Evolutionary conservation across 768 basidiomycete species (phyloP), one percentile per base, ranked within the genome.

Genomic region (Tricholoma matsutake): DNA sequence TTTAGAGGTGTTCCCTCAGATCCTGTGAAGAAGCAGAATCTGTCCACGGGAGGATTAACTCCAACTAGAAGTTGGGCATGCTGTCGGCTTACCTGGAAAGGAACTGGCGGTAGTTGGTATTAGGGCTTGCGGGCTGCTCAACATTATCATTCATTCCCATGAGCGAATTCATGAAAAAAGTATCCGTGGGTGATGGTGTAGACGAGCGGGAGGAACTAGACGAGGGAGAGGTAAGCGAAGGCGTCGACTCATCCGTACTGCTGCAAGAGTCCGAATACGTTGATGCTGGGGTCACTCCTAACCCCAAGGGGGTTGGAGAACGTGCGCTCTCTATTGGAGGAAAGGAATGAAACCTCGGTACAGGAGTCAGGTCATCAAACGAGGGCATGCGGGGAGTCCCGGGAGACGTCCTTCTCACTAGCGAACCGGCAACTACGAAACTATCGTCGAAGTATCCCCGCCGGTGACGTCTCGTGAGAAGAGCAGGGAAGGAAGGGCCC

Each of bases 21-120:
- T 57, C 91, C 91, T 2, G 91, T 92, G 73, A 83, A 92, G 74
- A 92, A 92, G 76, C 91, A 92, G 72, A 88, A 92, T 66, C 91
- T 92, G 58, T 43, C 20, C 5, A 43, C 16, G 56, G 6, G 47
- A 56, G 35, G 54, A 61, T 59, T 29, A 67, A 62, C 47, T 53
- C 28, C 22, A 18, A 6, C 3, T 34, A n/a, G 25, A 28, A 20
- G 4, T 28, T 29, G 57, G 41, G 22, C 51, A 60, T 56, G 54
- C 45, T 8, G 39, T 16, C 6, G 31, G 16, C 85, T 51, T 65
- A 89, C 89, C 78, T 85, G 72, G 84, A 83, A 60, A 92, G 69
- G 61, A 92, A 85, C 61, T 83, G 80, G 61, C 77, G 79, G 68
- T 91, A 90, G 63, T 78, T 78, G 22, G 78, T 75, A 20, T 74